Evolutionary conservation across 2,329 filamentous ascomycete genomes (phyloP).

Genomic region (Cladosporium cucumerinum): DNA sequence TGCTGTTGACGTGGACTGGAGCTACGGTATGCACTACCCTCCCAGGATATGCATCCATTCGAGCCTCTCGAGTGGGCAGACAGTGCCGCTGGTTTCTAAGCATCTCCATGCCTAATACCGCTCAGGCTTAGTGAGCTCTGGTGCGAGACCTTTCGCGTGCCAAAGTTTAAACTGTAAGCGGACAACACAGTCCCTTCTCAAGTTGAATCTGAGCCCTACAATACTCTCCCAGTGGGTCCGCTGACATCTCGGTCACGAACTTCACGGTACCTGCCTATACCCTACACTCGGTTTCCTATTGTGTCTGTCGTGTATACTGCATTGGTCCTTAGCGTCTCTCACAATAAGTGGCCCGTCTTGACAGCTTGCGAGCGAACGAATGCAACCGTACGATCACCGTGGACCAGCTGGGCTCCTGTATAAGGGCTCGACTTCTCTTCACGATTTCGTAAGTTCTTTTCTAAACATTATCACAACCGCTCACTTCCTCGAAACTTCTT

Average conservation of each 20-base stretch:
- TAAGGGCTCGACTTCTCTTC: not conserved
- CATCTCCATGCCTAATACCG: not conserved
- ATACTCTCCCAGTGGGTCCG: not conserved
- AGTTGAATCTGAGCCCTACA: not conserved
- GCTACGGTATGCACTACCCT: no score
- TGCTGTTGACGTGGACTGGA: not conserved
- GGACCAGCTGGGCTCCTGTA: not conserved
- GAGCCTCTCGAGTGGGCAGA: not conserved
- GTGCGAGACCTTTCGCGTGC: not conserved
- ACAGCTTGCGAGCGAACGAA: not conserved
- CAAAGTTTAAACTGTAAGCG: not conserved
- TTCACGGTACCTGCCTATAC: not conserved
- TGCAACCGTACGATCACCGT: not conserved
- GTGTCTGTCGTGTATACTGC: not conserved
- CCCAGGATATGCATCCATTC: no score
- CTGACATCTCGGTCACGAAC: not conserved
- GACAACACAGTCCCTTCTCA: not conserved
- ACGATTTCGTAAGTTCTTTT: not conserved
- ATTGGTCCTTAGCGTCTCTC: not conserved
- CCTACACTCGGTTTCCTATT: not conserved
- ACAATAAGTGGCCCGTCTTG: not conserved
- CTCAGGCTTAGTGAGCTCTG: not conserved
- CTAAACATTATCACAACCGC: not conserved
- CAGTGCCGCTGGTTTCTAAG: not conserved
- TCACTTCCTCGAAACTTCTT: not conserved